phyloP scores from a whole-genome alignment of 1,139 yeast genomes.

The Kurtzmaniella quercitrusa region DNA sequence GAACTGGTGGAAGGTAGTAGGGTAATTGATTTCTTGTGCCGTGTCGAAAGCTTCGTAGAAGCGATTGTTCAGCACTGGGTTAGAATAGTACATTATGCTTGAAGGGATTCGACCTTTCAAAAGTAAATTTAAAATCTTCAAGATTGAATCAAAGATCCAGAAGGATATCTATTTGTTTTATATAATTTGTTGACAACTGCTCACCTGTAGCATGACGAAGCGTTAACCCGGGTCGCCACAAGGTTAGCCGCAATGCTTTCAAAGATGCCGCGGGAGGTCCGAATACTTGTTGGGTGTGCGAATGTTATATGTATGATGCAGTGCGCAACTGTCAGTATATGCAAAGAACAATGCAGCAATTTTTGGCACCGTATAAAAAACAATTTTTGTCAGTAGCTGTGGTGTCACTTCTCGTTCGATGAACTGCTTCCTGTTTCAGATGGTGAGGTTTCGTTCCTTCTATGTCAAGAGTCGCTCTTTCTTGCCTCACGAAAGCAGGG shows the following conservation, averaged over 20 bases:
- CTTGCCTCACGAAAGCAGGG: too few species aligned
- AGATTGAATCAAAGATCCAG: not conserved
- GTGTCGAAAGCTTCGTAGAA: constrained; percentile 6
- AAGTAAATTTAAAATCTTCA: not conserved
- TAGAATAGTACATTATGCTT: constrained; percentile 5
- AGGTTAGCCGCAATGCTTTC: constrained; percentile 1
- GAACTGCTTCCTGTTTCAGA: not conserved
- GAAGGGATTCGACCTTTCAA: not conserved
- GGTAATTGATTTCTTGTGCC: not conserved
- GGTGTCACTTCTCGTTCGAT: not conserved
- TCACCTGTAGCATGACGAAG: not conserved
- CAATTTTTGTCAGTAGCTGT: not conserved
- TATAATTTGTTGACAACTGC: not conserved
- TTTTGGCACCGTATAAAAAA: not conserved
- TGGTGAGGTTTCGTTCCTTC: not conserved
- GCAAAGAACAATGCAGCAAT: constrained; percentile 2
- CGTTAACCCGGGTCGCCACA: constrained; percentile 1
- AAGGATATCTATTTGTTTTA: not conserved
- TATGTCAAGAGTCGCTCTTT: too few species aligned
- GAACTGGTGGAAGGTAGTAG: not conserved
- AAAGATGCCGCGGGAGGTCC: not conserved
- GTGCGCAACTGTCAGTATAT: not conserved
- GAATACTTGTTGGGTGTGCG: not conserved
- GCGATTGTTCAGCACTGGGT: constrained; percentile 6
- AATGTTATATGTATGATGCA: not conserved